Conservation (phyloP, 345 rosid genomes). For the Erucastrum elatum region DNA sequence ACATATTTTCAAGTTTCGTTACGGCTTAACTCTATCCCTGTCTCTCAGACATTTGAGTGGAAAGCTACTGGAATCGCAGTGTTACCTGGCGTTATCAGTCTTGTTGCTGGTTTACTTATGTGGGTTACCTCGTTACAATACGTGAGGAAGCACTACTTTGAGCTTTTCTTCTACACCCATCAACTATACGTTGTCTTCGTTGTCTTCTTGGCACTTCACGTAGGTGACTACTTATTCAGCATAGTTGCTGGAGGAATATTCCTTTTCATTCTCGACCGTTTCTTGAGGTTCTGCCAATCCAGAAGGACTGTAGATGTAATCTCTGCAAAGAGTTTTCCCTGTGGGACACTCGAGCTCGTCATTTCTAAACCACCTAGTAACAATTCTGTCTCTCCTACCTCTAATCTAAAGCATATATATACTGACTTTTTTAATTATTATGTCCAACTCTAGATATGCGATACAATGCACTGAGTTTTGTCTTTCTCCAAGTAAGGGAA, state of each 20-base stretch:
- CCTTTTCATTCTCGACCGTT: slow-evolving; percentile 83
- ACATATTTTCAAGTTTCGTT: not conserved
- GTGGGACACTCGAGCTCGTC: slow-evolving; percentile 75
- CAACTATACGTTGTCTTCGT: slow-evolving; percentile 80
- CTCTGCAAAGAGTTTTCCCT: slow-evolving; percentile 75
- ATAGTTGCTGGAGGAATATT: slow-evolving; percentile 80
- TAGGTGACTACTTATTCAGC: slow-evolving; percentile 71
- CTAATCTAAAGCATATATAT: not conserved
- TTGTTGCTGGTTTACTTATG: slow-evolving; percentile 77
- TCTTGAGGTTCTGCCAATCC: slow-evolving; percentile 88
- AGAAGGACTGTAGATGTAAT: slow-evolving; percentile 63
- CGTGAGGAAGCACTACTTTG: slow-evolving; percentile 70
- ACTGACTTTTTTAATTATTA: not conserved
- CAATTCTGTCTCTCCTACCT: slow-evolving; percentile 2
- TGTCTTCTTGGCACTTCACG: slow-evolving; percentile 78
- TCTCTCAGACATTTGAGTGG: slow-evolving; percentile 68
- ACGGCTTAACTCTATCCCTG: not conserved
- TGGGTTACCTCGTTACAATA: slow-evolving; percentile 76
- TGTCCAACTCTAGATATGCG: slow-evolving; percentile 47
- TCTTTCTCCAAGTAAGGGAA: slow-evolving; percentile 82
- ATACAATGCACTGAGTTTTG: slow-evolving; percentile 83
- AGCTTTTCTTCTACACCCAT: slow-evolving; percentile 93
- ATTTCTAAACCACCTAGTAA: slow-evolving; percentile 78
- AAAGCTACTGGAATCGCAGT: slow-evolving; percentile 51
- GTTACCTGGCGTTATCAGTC: slow-evolving; percentile 79